Evolutionary conservation across 129 eudicot species (phyloP).

Genomic region (Centrapalus pauciflorus): DNA sequence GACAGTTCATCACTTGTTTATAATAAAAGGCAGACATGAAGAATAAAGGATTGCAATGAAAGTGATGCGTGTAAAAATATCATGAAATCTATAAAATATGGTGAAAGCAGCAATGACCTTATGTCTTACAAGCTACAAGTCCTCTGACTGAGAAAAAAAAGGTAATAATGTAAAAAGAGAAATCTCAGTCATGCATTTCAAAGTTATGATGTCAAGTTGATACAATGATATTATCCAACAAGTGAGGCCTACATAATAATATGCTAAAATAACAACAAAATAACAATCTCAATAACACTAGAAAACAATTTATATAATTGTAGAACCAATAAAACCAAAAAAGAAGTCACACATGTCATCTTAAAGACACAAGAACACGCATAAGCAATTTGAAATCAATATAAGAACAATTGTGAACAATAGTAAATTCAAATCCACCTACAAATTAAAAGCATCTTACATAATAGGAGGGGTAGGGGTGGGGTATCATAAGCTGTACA

Average conservation of each 20-base stretch:
- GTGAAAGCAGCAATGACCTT: not conserved
- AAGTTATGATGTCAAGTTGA: not conserved
- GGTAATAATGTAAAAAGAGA: not conserved
- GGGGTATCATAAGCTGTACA: not conserved
- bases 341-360: conserved; percentile 9
- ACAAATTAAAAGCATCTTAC: conserved; percentile 16
- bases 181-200: not conserved
- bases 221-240: not conserved
- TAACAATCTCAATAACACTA: not conserved
- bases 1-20: not conserved
- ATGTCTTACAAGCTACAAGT: not conserved
- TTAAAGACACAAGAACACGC: conserved; percentile 8
- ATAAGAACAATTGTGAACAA: not conserved
- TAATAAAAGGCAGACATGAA: not conserved
- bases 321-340: not conserved
- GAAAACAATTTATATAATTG: not conserved
- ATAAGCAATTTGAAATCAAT: conserved; percentile 2
- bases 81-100: not conserved
- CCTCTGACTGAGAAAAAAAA: not conserved
- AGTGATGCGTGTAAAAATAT: not conserved
- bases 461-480: not conserved
- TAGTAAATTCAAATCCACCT: conserved; percentile 13
- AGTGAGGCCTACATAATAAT: not conserved
- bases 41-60: not conserved
- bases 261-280: not conserved